A percentile compares a stretch with the other conserved stretches of the same genome.
Conservation (phyloP, 106 monocot genomes). For the Alisma plantagoaquatica region DNA sequence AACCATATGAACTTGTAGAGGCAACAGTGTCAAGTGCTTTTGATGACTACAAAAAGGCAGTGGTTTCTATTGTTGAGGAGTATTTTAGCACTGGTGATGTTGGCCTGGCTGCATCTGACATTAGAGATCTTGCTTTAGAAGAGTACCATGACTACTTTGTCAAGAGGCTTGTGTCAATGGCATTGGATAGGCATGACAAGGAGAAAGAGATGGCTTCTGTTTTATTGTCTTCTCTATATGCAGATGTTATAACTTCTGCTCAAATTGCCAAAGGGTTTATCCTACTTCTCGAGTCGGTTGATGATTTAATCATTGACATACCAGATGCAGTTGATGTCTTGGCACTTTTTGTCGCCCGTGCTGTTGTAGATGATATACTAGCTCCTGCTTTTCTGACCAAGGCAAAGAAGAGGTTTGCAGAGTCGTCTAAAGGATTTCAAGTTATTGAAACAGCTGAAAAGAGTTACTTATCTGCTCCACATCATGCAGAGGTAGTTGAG, state of each 20-base stretch:
- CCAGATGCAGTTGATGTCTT: conserved; percentile 60
- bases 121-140: conserved; percentile 49
- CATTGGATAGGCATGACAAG: conserved; percentile 84
- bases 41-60: conserved; percentile 54
- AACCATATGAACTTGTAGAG: conserved; percentile 69
- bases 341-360: conserved; percentile 76
- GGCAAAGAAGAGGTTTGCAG: conserved; percentile 39
- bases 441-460: conserved; percentile 63
- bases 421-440: conserved; percentile 42
- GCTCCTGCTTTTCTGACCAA: conserved; percentile 59
- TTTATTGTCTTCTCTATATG: conserved; percentile 67
- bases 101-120: conserved; percentile 50
- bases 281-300: conserved; percentile 54
- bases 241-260: conserved; percentile 43
- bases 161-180: conserved; percentile 77
- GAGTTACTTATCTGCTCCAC: conserved; percentile 73
- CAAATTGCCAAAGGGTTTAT: conserved; percentile 58
- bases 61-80: conserved; percentile 51
- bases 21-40: conserved; percentile 38
- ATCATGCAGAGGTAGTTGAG: conserved; percentile 78
- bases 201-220: conserved; percentile 93
- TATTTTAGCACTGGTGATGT: conserved; percentile 84
- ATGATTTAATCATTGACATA: conserved; percentile 74
- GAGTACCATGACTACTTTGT: conserved; percentile 62
- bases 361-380: conserved; percentile 81